phyloP scores from a whole-genome alignment of 2,329 filamentous ascomycete species.

The Fusarium sp. region DNA sequence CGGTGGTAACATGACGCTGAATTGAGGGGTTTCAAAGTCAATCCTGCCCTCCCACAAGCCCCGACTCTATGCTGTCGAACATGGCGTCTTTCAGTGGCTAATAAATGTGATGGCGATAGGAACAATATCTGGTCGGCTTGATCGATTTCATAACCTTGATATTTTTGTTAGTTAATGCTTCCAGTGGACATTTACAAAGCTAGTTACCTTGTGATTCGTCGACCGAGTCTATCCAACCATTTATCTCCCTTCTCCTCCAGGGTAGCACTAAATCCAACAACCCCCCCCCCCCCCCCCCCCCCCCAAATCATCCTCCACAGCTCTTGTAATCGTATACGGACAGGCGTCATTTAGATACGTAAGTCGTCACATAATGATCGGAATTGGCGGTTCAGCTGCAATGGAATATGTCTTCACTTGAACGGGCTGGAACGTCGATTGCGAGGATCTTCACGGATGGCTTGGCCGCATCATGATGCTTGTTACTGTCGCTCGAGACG shows the following conservation, averaged over 20 bases:
- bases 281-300: too few species aligned
- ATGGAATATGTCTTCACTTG: constrained; percentile 5
- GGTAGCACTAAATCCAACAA: neutral
- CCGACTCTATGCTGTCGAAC: neutral
- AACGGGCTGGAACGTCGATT: neutral
- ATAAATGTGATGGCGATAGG: neutral
- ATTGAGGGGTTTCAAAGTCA: neutral
- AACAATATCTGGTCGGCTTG: neutral
- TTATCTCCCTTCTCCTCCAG: neutral
- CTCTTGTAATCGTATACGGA: constrained; percentile 10
- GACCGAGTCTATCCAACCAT: neutral
- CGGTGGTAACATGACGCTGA: neutral
- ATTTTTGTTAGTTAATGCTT: neutral
- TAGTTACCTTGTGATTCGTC: neutral
- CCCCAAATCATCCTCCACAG: neutral
- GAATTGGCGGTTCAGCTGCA: constrained; percentile 13
- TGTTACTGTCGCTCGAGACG: constrained; percentile 4
- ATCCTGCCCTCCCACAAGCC: neutral
- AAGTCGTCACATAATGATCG: constrained; percentile 18
- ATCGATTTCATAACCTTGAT: too few species aligned
- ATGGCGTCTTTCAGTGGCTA: neutral
- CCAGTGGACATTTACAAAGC: neutral
- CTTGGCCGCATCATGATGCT: constrained; percentile 8
- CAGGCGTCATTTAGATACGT: constrained; percentile 8
- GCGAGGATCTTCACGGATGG: constrained; percentile 17